Evolutionary conservation across 2,329 filamentous ascomycete genomes (phyloP), one percentile per base, ranked within the genome.

Genomic region (Aureobasidium leucospermi): DNA sequence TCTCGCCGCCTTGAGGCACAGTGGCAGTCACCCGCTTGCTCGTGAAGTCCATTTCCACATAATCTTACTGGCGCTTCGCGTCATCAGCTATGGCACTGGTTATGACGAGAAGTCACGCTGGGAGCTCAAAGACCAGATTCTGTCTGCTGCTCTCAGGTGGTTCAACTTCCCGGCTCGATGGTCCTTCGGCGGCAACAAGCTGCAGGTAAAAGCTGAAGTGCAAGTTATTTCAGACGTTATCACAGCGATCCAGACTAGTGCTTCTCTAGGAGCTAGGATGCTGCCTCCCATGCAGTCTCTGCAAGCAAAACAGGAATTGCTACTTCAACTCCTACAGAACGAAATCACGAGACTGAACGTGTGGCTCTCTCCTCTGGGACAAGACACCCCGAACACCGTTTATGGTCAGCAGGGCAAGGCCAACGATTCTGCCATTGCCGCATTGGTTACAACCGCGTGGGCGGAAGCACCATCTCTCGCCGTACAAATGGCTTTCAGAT

Each of bases 121-220:
- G 86, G 85, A 87, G 61, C 78, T 97, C 39, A 96, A 96, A 71
- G 92, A 97, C 68, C 85, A 90, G 65, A 86, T 96, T 55, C 73
- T 99, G 39, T 92, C 90, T 6, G 91, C 90, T 32, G 92, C 85
- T 13, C 78, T 99, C 34, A 85, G 82, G 62, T 99, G 95, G 95
- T 99, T 99, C 73, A 84, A 81, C 41, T 83, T 86, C 65, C 78
- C 89, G 13, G 56, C n/a, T 63, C 80, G 79, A 65, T 99, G 94
- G 93, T 96, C 94, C 0, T 97, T 94, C 73, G 94, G 94, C 60
- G 94, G 93, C 67, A 99, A 96, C 70, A 83, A 89, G 51, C 76
- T 99, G 15, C 94, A 99, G 70, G 79, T 97, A 55, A 97, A 96
- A 76, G 93, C 95, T 0, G 94, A 99, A 74, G 84, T 90, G 36